A percentile compares a stretch with the other conserved stretches of the same genome.
Evolutionary conservation across 139 green algal species (phyloP).

Genomic region (Zygnema cylindricum): DNA sequence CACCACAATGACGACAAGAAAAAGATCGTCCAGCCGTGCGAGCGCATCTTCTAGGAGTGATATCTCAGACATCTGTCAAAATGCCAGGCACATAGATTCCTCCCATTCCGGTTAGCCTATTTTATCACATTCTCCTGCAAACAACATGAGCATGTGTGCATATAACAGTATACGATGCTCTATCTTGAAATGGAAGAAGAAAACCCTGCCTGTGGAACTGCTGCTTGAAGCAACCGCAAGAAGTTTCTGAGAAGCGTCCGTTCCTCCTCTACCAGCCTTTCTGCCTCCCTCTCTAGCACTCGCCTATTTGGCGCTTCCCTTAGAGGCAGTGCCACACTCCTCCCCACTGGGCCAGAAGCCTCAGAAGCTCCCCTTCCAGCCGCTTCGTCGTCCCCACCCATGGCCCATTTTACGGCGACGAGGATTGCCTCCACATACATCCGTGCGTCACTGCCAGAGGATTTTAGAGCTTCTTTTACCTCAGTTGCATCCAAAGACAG

Average conservation of each 20-base stretch:
- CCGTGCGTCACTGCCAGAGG: neutral
- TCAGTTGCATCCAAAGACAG: neutral
- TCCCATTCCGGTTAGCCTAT: too few species aligned
- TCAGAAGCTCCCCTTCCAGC: neutral
- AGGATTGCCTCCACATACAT: constrained; percentile 1
- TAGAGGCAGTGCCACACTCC: neutral
- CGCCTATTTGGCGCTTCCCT: neutral
- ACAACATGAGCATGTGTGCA: too few species aligned
- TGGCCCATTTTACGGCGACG: neutral
- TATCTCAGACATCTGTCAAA: constrained; percentile 56
- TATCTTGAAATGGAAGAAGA: too few species aligned
- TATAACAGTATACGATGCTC: too few species aligned
- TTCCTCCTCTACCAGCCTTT: constrained; percentile 44
- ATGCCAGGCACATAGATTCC: neutral
- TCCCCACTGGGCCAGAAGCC: neutral
- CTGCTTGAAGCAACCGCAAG: constrained; percentile 49
- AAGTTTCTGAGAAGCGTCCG: constrained; percentile 27
- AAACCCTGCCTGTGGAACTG: constrained; percentile 37
- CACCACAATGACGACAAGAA: constrained; percentile 83
- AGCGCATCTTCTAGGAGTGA: constrained; percentile 59
- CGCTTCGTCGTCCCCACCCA: too few species aligned
- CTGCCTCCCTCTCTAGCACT: constrained; percentile 24
- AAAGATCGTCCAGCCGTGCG: constrained; percentile 87
- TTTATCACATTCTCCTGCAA: neutral
- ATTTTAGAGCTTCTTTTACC: neutral